Base-by-base conservation (phyloP, 139 green algal genomes). In the Chlorella sorokiniana region DNA sequence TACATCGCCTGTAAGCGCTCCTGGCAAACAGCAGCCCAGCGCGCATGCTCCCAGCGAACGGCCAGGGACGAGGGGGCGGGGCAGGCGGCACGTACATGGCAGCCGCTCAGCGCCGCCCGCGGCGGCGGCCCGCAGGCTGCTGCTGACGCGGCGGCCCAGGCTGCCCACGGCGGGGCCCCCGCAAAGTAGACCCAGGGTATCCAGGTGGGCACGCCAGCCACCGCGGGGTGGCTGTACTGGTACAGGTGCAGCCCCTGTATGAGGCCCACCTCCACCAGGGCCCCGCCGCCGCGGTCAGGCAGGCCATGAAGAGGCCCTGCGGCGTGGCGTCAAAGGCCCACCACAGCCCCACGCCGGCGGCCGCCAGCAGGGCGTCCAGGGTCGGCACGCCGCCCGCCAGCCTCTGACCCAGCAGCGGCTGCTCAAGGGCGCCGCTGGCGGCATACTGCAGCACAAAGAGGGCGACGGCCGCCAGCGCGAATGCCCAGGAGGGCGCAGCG, bases 371-470 rank as follows among this genome's bases (percentile, higher is more conserved):
- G 0, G 31, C 41, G 56, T 91, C 87, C 23, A 63, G 44, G 22
- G 52, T 63, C 40, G 73, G 68, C 31, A 78, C 9, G 29, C 45
- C 35, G 56, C 38, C 70, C 16, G 33, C 10, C 48, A 87, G 45
- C 29, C 9, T 87, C 37, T 59, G 42, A 2, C 62, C 81, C 29
- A 88, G 44, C 40, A 83, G 37, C 35, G 82, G 75, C 22, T 69
- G 22, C 65, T 92, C 87, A 27, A 91, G 74, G 7, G 63, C 54
- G 14, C 85, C 89, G 59, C 81, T 88, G 41, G 84, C 56, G 5
- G 70, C 44, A 41, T 92, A 92, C 67, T 92, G 89, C 40, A 87
- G 25, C 27, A 91, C 89, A 82, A 91, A 92, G 0, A 81, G 40
- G 23, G 76, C 59, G 7, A 92, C 88, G n/a, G 56, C 85, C 29